Percentiles rank a stretch among this genome's conserved stretches.
Evolutionary conservation across 2,329 filamentous ascomycete species (phyloP).

Genomic region (Cercospora sp.): DNA sequence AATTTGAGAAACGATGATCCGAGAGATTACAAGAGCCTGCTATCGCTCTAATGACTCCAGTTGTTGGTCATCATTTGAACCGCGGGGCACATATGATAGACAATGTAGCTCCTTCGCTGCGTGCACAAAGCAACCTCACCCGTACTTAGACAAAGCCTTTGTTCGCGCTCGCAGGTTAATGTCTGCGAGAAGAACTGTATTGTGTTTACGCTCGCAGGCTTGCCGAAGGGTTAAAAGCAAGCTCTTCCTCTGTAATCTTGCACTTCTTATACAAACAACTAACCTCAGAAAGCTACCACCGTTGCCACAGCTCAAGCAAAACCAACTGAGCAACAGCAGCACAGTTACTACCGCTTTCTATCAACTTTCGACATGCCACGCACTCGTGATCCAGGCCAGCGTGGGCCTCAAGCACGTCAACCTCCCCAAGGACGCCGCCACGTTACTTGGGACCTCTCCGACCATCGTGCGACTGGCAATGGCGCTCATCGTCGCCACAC

Average conservation of each 20-base stretch:
- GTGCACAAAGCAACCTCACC: too few species aligned
- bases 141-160: not conserved
- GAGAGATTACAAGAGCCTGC: too few species aligned
- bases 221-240: not conserved
- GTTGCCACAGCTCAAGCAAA: not conserved
- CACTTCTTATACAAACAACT: not conserved
- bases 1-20: too few species aligned
- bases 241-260: not conserved
- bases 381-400: too few species aligned
- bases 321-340: not conserved
- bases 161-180: not conserved
- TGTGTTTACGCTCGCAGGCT: not conserved
- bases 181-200: not conserved
- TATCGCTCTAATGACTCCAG: too few species aligned
- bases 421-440: not conserved
- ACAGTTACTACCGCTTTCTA: too few species aligned
- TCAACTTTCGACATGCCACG: too few species aligned
- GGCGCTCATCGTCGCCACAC: not conserved
- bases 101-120: too few species aligned
- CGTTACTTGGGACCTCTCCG: not conserved
- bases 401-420: too few species aligned
- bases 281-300: not conserved
- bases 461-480: not conserved
- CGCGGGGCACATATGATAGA: too few species aligned
- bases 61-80: too few species aligned